Base-by-base conservation (phyloP, 2,329 filamentous ascomycete species). In the Neoarthrinium moseri region DNA sequence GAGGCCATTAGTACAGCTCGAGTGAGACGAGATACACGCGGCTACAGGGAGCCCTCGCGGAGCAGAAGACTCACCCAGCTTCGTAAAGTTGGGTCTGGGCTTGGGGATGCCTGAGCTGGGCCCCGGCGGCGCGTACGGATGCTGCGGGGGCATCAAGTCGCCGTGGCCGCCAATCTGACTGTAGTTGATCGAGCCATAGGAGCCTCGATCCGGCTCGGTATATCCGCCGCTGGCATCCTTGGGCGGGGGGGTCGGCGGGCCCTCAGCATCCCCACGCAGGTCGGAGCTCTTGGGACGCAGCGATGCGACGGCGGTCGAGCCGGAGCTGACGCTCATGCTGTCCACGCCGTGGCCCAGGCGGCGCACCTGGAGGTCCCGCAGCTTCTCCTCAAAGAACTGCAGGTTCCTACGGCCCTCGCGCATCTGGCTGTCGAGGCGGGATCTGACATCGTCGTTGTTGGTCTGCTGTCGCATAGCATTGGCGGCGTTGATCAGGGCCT, bases 381-480 rank as follows among this genome's bases (percentile, higher is more conserved):
- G 84, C 68, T 89, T 90, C 67, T 94, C 88, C 73, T 97, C 91
- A 55, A 99, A 87, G 72, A 97, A 99, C 67, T 91, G 84, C 60
- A 99, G 89, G 68, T 97, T 97, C 59, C 91, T 82, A 56, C 89
- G 84, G 55, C 89, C 90, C 70, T 97, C 92, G 64, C 91, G 88
- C 71, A 99, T 95, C 71, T 96, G 91, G 52, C 86, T 87, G 64
- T 97, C 92, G 67, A 96, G 84, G 62, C 90, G 84, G 59, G 91
- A 91, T 63, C 91, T 87, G 54, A 97, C 92, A 51, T 84, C 81
- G 57, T 91, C 87, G 70, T 99, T 99, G 74, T 90, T 89, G 58
- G 92, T 96, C 68, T 94, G 91, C 71, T 91, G 87, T 71, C 91
- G 87, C 91, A 99, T 96, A 59, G 88, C 83, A 71, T 89, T 94